Conservation (phyloP, 2,329 filamentous ascomycete species). For the Ophiostoma triangulosporum region DNA sequence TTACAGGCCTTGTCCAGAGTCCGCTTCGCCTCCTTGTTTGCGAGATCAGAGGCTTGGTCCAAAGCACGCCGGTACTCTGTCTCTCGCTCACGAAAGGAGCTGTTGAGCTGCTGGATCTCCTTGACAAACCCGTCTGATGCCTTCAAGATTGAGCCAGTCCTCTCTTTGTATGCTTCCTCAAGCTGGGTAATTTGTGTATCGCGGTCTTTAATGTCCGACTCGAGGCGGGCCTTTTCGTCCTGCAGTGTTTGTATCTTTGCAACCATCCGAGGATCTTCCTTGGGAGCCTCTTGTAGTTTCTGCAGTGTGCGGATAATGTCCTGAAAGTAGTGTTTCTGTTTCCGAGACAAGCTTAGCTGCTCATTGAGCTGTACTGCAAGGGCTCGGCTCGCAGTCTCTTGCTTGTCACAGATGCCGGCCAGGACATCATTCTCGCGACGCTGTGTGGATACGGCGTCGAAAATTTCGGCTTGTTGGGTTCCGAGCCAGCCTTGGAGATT, state of each 20-base stretch:
- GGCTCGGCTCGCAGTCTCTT: conserved; percentile 1
- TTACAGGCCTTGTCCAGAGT: conserved; percentile 6
- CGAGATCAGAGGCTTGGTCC: conserved; percentile 4
- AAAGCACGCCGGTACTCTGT: conserved; percentile 7
- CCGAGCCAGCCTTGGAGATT: neutral
- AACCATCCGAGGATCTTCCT: neutral
- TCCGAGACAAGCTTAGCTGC: neutral
- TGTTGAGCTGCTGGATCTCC: conserved; percentile 4
- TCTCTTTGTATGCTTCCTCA: conserved; percentile 6
- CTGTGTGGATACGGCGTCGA: neutral
- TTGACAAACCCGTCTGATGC: conserved; percentile 1
- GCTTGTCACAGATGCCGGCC: conserved; percentile 1
- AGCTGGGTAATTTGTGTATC: conserved; percentile 2
- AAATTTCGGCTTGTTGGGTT: neutral
- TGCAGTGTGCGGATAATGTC: neutral
- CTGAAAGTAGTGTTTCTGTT: neutral
- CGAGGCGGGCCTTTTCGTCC: neutral
- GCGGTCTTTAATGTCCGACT: conserved; percentile 6
- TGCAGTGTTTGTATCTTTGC: neutral
- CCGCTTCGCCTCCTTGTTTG: conserved; percentile 3
- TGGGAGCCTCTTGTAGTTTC: neutral
- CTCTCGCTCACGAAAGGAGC: conserved; percentile 4
- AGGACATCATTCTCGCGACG: neutral
- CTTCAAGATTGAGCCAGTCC: neutral
- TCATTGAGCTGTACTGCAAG: neutral